Evolutionary conservation across 2,329 filamentous ascomycete species (phyloP), one percentile per base, ranked within the genome.

Genomic region (Penicillium palitans): DNA sequence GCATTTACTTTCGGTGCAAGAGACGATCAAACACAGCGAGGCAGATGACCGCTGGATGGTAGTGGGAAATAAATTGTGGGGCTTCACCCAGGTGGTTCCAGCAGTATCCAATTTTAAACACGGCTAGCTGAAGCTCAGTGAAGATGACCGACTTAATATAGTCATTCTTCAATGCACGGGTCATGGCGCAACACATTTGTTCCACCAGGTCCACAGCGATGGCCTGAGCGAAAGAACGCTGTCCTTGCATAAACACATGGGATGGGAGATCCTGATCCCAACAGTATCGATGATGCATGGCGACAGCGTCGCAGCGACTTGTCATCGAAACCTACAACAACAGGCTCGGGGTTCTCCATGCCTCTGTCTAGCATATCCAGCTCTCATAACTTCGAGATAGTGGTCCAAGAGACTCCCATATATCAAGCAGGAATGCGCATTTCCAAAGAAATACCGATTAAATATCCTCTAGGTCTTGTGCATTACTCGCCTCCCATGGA

Each of bases 401-500:
- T 21, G 19, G 19, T 21, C 19, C 19, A 21, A 21, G 19, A 21
- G 19, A 21, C 19, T 21, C 19, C 19, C 41, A 17, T 27, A 27
- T 27, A n/a, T 13, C 9, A 45, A 35, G 33, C 6, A 17, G 33
- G 6, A 35, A 29, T 29, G 10, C 25, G 17, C 17, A 19, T n/a
- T 13, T 13, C 33, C 42, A 19, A 19, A 19, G 17, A 7, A 7
- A 19, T 19, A 1, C n/a, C 12, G 17, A 29, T 45, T 19, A 29
- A 25, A 24, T 24, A 13, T 10, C 7, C n/a, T 7, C 41, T 33
- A 64, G 9, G 1, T 59, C 61, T 6, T 41, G 40, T 7, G 62
- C 61, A 55, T 63, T 31, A 6, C 62, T 65, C 27, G 48, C 25
- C 44, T 62, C 61, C 59, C 54, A 63, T 12, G 61, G 62, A 52